Conservation (phyloP, 2,329 filamentous ascomycete genomes). For the Pseudocercospora eumusae region DNA sequence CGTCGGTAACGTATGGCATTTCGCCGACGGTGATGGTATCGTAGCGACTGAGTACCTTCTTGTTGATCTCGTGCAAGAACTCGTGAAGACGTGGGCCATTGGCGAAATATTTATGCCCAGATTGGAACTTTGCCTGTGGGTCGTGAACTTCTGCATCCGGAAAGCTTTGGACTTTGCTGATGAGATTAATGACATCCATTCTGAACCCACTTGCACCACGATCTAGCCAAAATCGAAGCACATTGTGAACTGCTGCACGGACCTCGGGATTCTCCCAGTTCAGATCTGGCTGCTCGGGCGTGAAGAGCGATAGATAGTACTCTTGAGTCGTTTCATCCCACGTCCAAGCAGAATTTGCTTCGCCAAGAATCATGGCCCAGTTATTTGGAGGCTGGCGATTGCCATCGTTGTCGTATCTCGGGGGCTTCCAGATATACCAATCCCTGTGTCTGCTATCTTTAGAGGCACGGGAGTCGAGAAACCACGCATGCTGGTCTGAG, state of each 20-base stretch:
- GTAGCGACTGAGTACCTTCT: slow-evolving; percentile 57
- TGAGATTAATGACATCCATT: slow-evolving; percentile 53
- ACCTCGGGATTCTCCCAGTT: slow-evolving; percentile 53
- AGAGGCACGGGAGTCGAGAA: slow-evolving; percentile 56
- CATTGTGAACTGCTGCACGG: slow-evolving; percentile 49
- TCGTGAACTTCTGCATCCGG: slow-evolving; percentile 47
- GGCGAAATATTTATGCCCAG: slow-evolving; percentile 53
- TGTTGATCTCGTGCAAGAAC: slow-evolving; percentile 57
- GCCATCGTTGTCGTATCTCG: slow-evolving; percentile 56
- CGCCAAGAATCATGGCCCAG: slow-evolving; percentile 45
- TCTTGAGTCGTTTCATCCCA: slow-evolving; percentile 51
- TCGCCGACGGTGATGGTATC: slow-evolving; percentile 62
- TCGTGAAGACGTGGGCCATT: slow-evolving; percentile 62
- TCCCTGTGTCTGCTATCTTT: slow-evolving; percentile 57
- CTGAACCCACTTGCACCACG: slow-evolving; percentile 49
- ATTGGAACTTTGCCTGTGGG: slow-evolving; percentile 48
- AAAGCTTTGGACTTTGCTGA: slow-evolving; percentile 48
- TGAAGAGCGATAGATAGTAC: slow-evolving; percentile 52
- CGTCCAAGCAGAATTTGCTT: slow-evolving; percentile 46
- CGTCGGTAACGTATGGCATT: slow-evolving; percentile 57
- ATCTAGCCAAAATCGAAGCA: slow-evolving; percentile 53
- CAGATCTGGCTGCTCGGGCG: slow-evolving; percentile 50
- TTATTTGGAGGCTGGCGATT: slow-evolving; percentile 62
- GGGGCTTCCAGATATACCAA: slow-evolving; percentile 67
- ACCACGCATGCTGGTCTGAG: slow-evolving; percentile 57